Percentiles rank a stretch among this genome's conserved stretches.
phyloP scores from a whole-genome alignment of 2,329 filamentous ascomycete species.

The Colletotrichum chrysophilum region DNA sequence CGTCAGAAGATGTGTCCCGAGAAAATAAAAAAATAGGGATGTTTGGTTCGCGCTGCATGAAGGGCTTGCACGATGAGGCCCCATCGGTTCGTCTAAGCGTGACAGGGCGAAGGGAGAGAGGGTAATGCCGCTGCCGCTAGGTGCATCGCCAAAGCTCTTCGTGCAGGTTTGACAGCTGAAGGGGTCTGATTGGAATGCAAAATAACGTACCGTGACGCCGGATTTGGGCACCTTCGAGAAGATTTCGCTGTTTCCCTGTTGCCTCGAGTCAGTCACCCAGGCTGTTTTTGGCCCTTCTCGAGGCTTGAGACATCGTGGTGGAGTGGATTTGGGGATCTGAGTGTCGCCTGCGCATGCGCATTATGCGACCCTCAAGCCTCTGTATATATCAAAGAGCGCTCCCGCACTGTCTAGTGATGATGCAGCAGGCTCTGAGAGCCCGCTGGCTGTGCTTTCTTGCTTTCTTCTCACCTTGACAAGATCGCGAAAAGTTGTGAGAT shows the following conservation, averaged over 20 bases:
- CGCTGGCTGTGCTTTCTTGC: neutral
- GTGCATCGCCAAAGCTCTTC: neutral
- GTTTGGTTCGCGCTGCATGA: neutral
- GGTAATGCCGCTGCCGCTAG: neutral
- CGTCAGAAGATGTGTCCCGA: neutral
- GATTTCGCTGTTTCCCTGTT: constrained; percentile 47
- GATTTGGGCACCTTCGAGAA: constrained; percentile 47
- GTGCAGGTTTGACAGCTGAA: neutral
- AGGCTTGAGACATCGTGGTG: neutral
- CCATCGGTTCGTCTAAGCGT: neutral
- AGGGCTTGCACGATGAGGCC: neutral
- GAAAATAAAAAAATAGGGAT: neutral
- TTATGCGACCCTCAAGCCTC: constrained; percentile 1
- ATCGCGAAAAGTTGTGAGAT: constrained; percentile 48
- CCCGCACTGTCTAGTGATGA: neutral
- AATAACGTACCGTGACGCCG: constrained; percentile 47
- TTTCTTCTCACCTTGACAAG: constrained; percentile 43
- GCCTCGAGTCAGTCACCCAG: neutral
- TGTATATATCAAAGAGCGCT: neutral
- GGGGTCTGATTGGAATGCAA: neutral
- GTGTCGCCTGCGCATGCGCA: constrained; percentile 7
- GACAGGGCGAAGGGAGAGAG: neutral
- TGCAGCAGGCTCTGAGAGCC: neutral
- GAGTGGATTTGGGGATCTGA: neutral
- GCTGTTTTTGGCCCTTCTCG: neutral